Evolutionary conservation across 192 early-diverging fungal genomes (phyloP).

Genomic region (Linnemannia zychae): DNA sequence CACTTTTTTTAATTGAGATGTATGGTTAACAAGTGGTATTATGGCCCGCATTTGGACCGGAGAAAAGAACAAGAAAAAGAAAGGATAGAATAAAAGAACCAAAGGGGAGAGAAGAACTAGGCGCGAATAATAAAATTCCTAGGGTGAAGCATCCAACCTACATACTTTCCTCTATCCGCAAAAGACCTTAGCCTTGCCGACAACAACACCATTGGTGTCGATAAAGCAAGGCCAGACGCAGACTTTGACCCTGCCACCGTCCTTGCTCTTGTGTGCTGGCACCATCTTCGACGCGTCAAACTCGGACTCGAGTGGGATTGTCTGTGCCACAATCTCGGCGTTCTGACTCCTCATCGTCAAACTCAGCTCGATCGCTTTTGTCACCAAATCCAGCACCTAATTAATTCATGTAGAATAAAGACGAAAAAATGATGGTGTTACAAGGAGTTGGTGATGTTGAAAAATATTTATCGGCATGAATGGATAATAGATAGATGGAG

Average conservation of each 20-base stretch:
- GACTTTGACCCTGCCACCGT: constrained; percentile 48
- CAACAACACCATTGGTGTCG: constrained; percentile 50
- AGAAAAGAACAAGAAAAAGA: neutral
- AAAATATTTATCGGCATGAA: neutral
- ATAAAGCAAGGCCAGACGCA: constrained; percentile 53
- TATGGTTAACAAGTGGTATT: constrained; percentile 8
- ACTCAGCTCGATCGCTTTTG: constrained; percentile 55
- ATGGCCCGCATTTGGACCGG: neutral
- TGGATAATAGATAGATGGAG: neutral
- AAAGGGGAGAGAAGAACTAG: neutral
- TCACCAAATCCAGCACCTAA: constrained; percentile 56
- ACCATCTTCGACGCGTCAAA: constrained; percentile 51
- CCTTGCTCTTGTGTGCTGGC: constrained; percentile 54
- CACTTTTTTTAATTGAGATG: neutral
- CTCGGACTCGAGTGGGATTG: constrained; percentile 25
- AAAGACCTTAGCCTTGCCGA: constrained; percentile 56
- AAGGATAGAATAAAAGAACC: neutral
- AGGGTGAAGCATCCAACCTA: neutral
- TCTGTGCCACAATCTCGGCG: constrained; percentile 33
- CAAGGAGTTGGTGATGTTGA: neutral
- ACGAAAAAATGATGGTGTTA: neutral
- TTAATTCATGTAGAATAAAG: too few relatives aligned
- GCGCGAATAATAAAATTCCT: neutral
- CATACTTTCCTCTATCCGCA: constrained; percentile 28
- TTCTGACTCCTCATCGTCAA: constrained; percentile 61